Conservation (phyloP, 805 yeast species). For the Deakozyma indianensis region DNA sequence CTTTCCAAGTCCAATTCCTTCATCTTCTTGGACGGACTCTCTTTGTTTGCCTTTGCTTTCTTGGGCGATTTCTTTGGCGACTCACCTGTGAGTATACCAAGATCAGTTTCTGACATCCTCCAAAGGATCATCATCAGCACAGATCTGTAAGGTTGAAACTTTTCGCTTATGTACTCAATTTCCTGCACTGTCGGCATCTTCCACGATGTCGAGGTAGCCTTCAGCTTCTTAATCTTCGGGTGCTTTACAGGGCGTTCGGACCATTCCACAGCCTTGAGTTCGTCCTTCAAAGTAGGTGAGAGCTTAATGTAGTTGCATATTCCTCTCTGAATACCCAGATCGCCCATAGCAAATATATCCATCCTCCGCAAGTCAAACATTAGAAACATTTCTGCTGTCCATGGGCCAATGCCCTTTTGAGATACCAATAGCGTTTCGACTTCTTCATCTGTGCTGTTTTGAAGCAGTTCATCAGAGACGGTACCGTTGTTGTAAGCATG, state of each 20-base stretch:
- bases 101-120: not conserved
- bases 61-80: not conserved
- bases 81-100: not conserved
- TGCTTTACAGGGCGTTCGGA: not conserved
- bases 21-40: not conserved
- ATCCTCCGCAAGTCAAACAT: slow-evolving; percentile 50
- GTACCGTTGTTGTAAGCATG: slow-evolving; percentile 14
- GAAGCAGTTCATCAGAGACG: slow-evolving; percentile 16
- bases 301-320: slow-evolving; percentile 16
- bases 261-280: not conserved
- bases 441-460: slow-evolving; percentile 16
- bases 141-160: not conserved
- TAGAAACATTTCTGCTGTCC: slow-evolving; percentile 87
- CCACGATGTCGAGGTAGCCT: not conserved
- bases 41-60: not conserved
- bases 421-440: slow-evolving; percentile 18
- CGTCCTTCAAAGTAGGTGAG: not conserved
- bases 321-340: slow-evolving; percentile 78
- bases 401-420: slow-evolving; percentile 27
- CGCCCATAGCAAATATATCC: slow-evolving; percentile 65
- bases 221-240: not conserved
- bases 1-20: not conserved
- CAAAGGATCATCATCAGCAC: not conserved
- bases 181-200: slow-evolving; percentile 1
- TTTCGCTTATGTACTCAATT: not conserved